Evolutionary conservation across 192 early-diverging fungal genomes (phyloP).

Genomic region (Linnemannia elongata): DNA sequence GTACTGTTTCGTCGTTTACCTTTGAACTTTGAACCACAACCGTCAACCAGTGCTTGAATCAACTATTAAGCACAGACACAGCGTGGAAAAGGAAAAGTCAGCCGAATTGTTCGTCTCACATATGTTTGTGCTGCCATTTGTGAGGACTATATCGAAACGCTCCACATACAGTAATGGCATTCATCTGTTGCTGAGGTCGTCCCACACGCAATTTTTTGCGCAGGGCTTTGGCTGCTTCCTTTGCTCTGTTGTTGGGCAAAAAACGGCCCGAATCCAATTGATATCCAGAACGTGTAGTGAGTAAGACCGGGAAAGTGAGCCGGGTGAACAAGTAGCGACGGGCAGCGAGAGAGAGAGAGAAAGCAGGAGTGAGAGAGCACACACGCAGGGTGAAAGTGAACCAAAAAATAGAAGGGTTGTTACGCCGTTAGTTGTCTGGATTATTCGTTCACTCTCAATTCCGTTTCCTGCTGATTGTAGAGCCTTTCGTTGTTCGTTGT

Average conservation of each 20-base stretch:
- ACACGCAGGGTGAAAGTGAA: not conserved
- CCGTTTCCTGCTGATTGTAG: not conserved
- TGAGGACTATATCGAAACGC: not conserved
- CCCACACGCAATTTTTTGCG: constrained; percentile 38
- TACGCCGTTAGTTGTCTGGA: not conserved
- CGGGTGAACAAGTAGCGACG: not conserved
- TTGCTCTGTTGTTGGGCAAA: constrained; percentile 12
- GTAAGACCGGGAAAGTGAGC: not conserved
- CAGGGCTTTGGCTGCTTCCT: constrained; percentile 35
- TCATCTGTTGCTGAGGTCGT: constrained; percentile 43
- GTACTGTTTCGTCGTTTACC: constrained; percentile 7
- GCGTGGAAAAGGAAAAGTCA: not conserved
- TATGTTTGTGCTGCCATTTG: not conserved
- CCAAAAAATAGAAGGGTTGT: not conserved
- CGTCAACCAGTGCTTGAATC: constrained; percentile 55
- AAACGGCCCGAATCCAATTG: not conserved
- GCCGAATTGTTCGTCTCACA: not conserved
- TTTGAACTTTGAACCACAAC: constrained; percentile 56
- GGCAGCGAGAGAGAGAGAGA: not conserved
- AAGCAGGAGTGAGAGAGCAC: not conserved
- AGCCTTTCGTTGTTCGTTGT: not conserved
- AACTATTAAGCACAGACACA: constrained; percentile 26
- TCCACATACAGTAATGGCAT: constrained; percentile 40
- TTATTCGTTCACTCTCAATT: not conserved
- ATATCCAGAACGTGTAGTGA: not conserved